phyloP scores from a whole-genome alignment of 2,329 filamentous ascomycete species.

The Pyrenophora tritici-repentis region DNA sequence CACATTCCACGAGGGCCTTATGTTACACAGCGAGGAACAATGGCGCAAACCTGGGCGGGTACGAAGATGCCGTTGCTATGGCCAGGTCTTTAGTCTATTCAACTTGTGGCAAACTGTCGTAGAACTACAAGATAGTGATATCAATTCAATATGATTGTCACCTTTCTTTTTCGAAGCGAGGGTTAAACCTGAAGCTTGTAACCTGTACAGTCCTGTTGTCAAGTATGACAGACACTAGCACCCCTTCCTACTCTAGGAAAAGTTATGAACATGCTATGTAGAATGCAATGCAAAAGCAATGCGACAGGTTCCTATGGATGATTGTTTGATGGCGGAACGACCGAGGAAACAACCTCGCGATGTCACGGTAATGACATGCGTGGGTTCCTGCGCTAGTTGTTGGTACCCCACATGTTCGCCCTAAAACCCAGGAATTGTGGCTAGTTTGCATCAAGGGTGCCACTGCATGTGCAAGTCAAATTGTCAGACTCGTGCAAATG shows the following conservation, averaged over 20 bases:
- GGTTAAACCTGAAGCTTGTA: not conserved
- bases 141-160: too few relatives aligned
- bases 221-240: slow-evolving; percentile 3
- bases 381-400: not conserved
- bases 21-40: slow-evolving; percentile 5
- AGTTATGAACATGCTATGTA: not conserved
- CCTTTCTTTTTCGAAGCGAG: too few relatives aligned
- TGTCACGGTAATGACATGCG: not conserved
- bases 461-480: slow-evolving; percentile 7
- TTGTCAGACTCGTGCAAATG: not conserved
- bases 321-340: not conserved
- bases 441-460: slow-evolving; percentile 3
- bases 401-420: slow-evolving; percentile 12
- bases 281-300: not conserved
- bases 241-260: not conserved
- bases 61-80: not conserved
- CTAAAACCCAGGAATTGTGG: not conserved
- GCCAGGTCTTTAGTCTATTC: too few relatives aligned
- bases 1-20: slow-evolving; percentile 10
- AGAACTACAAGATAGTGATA: too few relatives aligned
- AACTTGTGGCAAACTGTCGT: too few relatives aligned
- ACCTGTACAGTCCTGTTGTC: not conserved
- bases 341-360: not conserved
- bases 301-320: not conserved
- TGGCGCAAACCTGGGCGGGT: not conserved